Base-by-base conservation (phyloP, 2,329 filamentous ascomycete genomes). In the Aspergillus sp. region DNA sequence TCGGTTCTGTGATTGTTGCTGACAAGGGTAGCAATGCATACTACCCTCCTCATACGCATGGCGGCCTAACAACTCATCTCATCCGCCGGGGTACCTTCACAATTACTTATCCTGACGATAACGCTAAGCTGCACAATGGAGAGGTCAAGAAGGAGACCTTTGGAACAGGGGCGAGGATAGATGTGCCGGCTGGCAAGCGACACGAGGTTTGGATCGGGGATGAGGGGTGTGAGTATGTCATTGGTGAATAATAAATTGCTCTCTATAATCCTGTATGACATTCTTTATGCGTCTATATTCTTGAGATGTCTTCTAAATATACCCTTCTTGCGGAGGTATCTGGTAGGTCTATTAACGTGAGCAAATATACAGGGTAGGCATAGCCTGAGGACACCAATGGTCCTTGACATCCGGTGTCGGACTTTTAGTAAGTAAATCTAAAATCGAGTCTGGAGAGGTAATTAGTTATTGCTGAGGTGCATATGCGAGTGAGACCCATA, bases 121-220 rank as follows among this genome's bases (percentile, higher is more conserved):
- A 73, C 43, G 59, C 41, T 8, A 56, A 47, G 4, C 9, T 67
- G 14, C 52, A 70, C 41, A 61, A 65, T 44, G 68, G 67, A 19
- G 61, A 69, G 35, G 59, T 67, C 43, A 70, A 73, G 49, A 85
- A 82, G 61, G 79, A 85, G 71, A 86, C 81, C 0, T 84, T 84
- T 61, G 80, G 82, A 0, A 74, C 75, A 0, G 84, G 84, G 2
- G 76, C 76, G 1, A 73, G 84, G 60, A 70, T 86, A 17, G 84
- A 87, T 71, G 84, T 87, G 0, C 81, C 83, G 23, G 83, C 82
- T 0, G 75, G 78, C 2, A 80, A 79, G 63, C 56, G 79, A 21
- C 84, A 87, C 66, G 83, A 87, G 70, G 84, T 87, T 1, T 86
- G 84, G 84, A 82, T 87, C 62, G 84, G 85, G 1, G 62, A 71